Percentiles rank a stretch among this genome's conserved stretches.
Evolutionary conservation across 306 rosid genomes (phyloP).

Genomic region (Pachyrhizus erosus): DNA sequence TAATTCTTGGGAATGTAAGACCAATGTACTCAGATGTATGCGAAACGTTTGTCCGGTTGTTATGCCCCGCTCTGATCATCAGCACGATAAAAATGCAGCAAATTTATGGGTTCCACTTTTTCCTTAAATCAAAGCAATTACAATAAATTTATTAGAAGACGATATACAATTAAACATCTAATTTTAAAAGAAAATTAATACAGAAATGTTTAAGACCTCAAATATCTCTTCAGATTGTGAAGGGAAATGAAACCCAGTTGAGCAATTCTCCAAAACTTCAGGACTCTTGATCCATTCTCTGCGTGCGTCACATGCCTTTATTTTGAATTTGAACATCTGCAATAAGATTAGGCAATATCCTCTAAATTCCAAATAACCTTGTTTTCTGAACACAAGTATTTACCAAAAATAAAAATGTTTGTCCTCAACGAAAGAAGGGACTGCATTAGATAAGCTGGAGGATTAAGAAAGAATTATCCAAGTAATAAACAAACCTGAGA

Average conservation of each 20-base stretch:
- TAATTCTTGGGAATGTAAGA: constrained; percentile 23
- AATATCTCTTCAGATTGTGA: constrained; percentile 49
- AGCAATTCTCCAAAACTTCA: constrained; percentile 78
- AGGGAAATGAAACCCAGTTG: constrained; percentile 84
- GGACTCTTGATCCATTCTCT: constrained; percentile 86
- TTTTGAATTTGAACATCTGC: constrained; percentile 78
- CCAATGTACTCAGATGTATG: neutral
- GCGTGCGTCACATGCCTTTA: constrained; percentile 76
- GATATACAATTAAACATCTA: neutral
- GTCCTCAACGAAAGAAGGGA: neutral
- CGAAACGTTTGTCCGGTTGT: constrained; percentile 16
- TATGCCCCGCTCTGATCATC: constrained; percentile 40
- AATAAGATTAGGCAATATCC: constrained; percentile 2
- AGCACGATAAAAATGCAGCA: constrained; percentile 80
- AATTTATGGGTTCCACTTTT: constrained; percentile 69
- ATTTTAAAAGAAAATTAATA: constrained; percentile 13
- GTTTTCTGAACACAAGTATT: neutral
- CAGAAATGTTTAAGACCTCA: constrained; percentile 57
- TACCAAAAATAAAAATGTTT: neutral
- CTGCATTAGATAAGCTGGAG: constrained; percentile 6
- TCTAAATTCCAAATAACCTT: constrained; percentile 3
- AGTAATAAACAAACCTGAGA: constrained; percentile 65
- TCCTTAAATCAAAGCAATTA: constrained; percentile 61
- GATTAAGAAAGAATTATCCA: constrained; percentile 1
- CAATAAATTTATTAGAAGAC: constrained; percentile 23